Conservation (phyloP, 1,284 basidiomycete species). For the Rhizoctonia solani region DNA sequence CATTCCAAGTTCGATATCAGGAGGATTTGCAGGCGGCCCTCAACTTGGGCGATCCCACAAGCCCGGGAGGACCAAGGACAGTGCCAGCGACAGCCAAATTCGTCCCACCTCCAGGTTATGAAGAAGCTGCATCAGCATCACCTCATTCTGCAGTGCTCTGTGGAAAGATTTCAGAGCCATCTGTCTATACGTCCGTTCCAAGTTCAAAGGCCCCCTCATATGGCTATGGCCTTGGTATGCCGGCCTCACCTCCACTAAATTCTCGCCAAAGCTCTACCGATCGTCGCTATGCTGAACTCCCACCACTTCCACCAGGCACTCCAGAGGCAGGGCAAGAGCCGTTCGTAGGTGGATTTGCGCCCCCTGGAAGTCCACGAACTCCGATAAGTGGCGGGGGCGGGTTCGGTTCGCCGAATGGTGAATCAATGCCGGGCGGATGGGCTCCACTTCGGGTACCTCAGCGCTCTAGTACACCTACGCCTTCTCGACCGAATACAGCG, state of each 20-base stretch:
- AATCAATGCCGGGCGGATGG: conserved; percentile 10
- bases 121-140: conserved; percentile 46
- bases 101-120: conserved; percentile 71
- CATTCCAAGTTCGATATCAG: conserved; percentile 77
- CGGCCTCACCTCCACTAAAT: conserved; percentile 1
- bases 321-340: neutral
- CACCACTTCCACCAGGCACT: conserved; percentile 42
- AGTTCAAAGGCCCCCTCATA: conserved; percentile 21
- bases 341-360: conserved; percentile 25
- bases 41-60: conserved; percentile 55
- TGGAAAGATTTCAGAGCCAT: no score
- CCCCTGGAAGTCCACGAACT: conserved; percentile 20
- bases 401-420: conserved; percentile 36
- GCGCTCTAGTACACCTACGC: conserved; percentile 37
- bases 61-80: conserved; percentile 42
- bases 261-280: conserved; percentile 31
- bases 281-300: conserved; percentile 41
- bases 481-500: conserved; percentile 42
- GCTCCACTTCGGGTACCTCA: conserved; percentile 19
- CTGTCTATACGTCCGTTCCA: no score
- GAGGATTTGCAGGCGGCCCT: conserved; percentile 74
- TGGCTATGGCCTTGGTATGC: conserved; percentile 17
- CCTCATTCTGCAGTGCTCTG: conserved; percentile 34
- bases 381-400: conserved; percentile 9
- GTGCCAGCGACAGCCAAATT: conserved; percentile 60